Percentiles rank a stretch among this genome's conserved stretches.
phyloP scores from a whole-genome alignment of 2,329 filamentous ascomycete species.

The Akanthomyces uredinophilus region DNA sequence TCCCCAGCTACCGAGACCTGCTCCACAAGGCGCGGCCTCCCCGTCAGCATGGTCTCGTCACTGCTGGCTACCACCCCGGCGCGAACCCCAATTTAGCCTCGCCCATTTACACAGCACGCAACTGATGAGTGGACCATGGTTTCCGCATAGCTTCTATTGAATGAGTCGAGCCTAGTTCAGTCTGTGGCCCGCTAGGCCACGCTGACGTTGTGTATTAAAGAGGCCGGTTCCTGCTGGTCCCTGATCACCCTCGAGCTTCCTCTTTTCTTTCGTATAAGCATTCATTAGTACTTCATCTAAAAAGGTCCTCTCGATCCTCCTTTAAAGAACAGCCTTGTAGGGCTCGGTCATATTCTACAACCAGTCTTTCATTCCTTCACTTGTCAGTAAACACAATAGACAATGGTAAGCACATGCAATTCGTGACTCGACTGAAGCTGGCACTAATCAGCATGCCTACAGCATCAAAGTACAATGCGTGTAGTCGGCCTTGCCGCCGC shows the following conservation, averaged over 20 bases:
- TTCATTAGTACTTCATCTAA: neutral
- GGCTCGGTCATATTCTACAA: neutral
- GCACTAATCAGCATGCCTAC: neutral
- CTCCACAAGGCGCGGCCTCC: neutral
- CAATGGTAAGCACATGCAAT: neutral
- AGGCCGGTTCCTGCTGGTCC: neutral
- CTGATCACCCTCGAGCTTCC: neutral
- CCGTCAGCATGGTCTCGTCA: conserved; percentile 6
- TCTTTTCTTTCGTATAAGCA: neutral
- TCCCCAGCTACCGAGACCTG: neutral
- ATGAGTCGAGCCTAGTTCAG: neutral
- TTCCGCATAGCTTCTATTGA: neutral
- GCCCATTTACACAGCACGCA: neutral
- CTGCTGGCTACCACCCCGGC: neutral
- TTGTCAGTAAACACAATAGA: neutral
- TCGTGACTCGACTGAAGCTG: neutral
- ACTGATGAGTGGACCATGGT: neutral
- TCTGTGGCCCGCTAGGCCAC: neutral
- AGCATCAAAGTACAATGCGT: conserved; percentile 9
- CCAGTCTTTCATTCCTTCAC: neutral
- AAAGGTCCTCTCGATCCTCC: neutral
- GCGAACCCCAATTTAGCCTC: conserved; percentile 4
- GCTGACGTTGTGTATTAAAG: neutral
- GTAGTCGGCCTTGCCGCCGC: neutral
- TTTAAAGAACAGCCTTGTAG: neutral